Conservation (phyloP, 306 rosid species). For the Lathyrus sativus region DNA sequence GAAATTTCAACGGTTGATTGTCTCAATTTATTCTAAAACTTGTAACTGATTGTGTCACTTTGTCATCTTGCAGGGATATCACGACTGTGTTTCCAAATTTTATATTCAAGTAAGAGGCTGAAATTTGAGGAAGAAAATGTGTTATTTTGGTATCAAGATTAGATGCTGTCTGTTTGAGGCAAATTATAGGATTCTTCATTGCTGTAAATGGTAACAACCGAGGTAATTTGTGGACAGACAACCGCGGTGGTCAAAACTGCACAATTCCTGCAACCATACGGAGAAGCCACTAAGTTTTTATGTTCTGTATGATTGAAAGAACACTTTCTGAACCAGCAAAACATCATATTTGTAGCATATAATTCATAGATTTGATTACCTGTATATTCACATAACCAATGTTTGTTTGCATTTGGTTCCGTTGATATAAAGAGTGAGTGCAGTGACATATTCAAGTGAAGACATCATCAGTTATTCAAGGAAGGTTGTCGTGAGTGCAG, state of each 20-base stretch:
- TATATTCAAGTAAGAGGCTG: conserved; percentile 50
- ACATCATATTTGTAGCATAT: conserved; percentile 4
- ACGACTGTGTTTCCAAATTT: conserved; percentile 62
- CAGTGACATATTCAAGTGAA: conserved; percentile 9
- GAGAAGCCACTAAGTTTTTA: neutral
- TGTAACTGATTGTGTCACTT: conserved; percentile 10
- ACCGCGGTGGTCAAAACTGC: neutral
- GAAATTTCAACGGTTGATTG: neutral
- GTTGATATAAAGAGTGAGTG: conserved; percentile 7
- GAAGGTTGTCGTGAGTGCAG: neutral
- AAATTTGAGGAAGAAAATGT: conserved; percentile 38
- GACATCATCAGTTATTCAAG: neutral
- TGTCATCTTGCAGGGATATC: conserved; percentile 56
- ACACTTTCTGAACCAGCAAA: neutral
- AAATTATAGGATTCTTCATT: conserved; percentile 14
- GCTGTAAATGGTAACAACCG: conserved; percentile 11
- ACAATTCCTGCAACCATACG: neutral
- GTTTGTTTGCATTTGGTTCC: conserved; percentile 5
- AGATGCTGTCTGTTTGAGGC: neutral
- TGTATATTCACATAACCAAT: conserved; percentile 15
- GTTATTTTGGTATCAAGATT: neutral
- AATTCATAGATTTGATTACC: neutral
- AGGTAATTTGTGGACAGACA: neutral
- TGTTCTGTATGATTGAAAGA: neutral
- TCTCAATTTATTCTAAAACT: neutral